Percentiles rank a stretch among this genome's conserved stretches.
These are phyloP conservation scores for Globisporangium heterothallicum DNA, from an alignment of 352 stramenopile genomes.

Conservation along the genomic window DNA sequence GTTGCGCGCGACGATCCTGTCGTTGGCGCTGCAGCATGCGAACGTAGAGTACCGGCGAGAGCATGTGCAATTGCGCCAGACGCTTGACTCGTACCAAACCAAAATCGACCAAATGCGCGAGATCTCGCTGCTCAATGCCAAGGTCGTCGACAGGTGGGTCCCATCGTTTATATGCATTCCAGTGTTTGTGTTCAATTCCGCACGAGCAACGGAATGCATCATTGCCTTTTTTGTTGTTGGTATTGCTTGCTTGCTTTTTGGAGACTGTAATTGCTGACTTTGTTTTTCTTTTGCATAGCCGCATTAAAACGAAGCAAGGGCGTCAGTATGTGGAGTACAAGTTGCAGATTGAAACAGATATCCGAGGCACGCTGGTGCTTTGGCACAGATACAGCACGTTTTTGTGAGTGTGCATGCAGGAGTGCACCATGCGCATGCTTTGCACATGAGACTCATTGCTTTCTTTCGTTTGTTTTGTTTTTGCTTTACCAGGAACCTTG, in stretches of 20 bases:
- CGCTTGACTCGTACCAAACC: slow-evolving; percentile 81
- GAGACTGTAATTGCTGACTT: no score
- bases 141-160: slow-evolving; percentile 76
- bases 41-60: slow-evolving; percentile 75
- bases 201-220: not conserved
- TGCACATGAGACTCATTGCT: not conserved
- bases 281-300: slow-evolving; percentile 21
- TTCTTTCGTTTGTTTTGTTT: not conserved
- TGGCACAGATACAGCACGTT: slow-evolving; percentile 89
- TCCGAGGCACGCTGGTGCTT: slow-evolving; percentile 76
- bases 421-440: not conserved
- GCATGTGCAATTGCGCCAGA: slow-evolving; percentile 79
- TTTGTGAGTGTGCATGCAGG: slow-evolving; percentile 32
- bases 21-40: slow-evolving; percentile 68
- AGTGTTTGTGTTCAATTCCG: not conserved
- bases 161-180: not conserved
- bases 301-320: slow-evolving; percentile 83
- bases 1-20: slow-evolving; percentile 69
- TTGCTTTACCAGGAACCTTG: slow-evolving; percentile 45
- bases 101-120: slow-evolving; percentile 88
- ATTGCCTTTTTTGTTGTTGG: not conserved
- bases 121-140: slow-evolving; percentile 79
- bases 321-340: slow-evolving; percentile 88
- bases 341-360: slow-evolving; percentile 85
- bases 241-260: no score